Evolutionary conservation across 371 early-diverging fungal species (phyloP).

Genomic region (Quaeritorhiza haematococci): DNA sequence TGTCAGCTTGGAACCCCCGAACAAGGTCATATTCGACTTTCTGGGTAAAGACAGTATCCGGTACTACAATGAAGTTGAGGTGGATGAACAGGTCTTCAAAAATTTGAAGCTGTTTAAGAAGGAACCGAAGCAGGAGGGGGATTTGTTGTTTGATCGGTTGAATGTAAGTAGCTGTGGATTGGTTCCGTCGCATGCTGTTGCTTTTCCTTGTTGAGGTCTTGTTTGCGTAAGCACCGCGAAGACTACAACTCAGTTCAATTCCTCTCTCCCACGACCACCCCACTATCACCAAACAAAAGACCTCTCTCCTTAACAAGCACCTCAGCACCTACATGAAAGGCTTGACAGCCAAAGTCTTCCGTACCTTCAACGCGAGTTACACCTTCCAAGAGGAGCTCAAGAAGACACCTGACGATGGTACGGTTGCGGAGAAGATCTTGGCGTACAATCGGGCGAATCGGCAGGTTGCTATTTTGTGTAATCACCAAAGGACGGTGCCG

Average conservation of each 20-base stretch:
- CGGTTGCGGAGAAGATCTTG: conserved; percentile 77
- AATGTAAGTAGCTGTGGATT: conserved; percentile 69
- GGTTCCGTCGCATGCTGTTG: neutral
- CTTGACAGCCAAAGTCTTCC: conserved; percentile 95
- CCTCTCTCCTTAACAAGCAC: conserved; percentile 79
- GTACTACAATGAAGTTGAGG: conserved; percentile 80
- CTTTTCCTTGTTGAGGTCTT: neutral
- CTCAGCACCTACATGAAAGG: conserved; percentile 83
- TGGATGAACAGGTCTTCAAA: conserved; percentile 84
- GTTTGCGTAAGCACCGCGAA: neutral
- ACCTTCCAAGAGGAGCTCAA: conserved; percentile 88
- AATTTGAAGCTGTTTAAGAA: conserved; percentile 85
- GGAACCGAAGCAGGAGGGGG: conserved; percentile 63
- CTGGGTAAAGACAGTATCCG: conserved; percentile 97
- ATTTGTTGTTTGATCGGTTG: conserved; percentile 85
- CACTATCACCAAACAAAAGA: conserved; percentile 28
- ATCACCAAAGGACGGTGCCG: conserved; percentile 89
- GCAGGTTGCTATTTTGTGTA: conserved; percentile 93
- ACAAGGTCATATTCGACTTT: conserved; percentile 85
- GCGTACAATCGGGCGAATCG: conserved; percentile 96
- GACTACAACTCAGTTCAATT: neutral
- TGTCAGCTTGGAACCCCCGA: conserved; percentile 62
- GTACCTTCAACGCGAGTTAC: conserved; percentile 94
- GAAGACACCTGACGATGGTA: conserved; percentile 60
- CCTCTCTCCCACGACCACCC: neutral